Evolutionary conservation across 768 basidiomycete species (phyloP), one percentile per base, ranked within the genome.

Genomic region (Lactarius pseudohatsudake): DNA sequence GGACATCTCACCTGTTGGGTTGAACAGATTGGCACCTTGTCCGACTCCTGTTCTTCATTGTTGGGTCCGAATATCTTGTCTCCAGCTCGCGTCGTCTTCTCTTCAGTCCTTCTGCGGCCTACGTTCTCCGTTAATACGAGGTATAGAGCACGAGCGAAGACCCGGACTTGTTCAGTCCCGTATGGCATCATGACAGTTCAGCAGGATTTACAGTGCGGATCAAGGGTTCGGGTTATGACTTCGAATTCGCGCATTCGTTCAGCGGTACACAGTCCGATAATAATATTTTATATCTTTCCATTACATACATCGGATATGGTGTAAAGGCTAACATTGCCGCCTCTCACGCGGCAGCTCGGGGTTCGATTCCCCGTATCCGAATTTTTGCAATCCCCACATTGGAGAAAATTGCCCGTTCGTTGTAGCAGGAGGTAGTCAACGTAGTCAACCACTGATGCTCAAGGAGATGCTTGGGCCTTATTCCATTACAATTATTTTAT

Each of bases 291-390:
- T n/a, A 22, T 11, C 1, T n/a, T n/a, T 5, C 5, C 6, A 38
- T 5, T 13, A 10, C 0, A 36, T 6, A 50, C 5, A 7, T 74
- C 75, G 72, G 74, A 74, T 76, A 75, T 76, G 76, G 76, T 76
- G 76, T 76, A 76, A 75, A 69, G 75, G 76, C 70, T 76, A 76
- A 76, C 76, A 76, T 76, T 75, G 72, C 73, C 74, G 74, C 76
- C 75, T 76, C 73, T 75, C 75, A 76, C 75, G 77, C 75, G 76
- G 74, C 75, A 78, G 77, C 75, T 75, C 76, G 75, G 77, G 77
- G 77, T 78, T 78, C 77, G 76, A 78, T 74, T 78, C 77, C 77
- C 76, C 75, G 77, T 75, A 76, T 75, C 76, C 74, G 75, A 75
- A 71, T 54, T 50, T 60, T 50, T 38, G 36, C 36, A 1, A 4